phyloP scores from a whole-genome alignment of 176 grass and related monocot species.

The Musa schizocarpa region DNA sequence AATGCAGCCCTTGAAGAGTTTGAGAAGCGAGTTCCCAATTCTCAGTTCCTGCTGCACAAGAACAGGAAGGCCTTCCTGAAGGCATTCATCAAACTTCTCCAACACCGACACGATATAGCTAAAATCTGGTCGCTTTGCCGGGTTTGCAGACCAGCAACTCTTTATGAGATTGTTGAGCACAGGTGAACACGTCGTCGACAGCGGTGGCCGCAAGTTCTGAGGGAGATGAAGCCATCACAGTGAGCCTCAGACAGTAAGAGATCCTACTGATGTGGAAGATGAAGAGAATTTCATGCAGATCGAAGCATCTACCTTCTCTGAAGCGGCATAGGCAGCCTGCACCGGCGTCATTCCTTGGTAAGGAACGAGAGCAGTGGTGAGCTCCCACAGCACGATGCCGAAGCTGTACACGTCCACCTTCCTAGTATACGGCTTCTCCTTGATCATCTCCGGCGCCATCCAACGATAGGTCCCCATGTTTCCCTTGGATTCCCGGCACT shows the following conservation, averaged over 20 bases:
- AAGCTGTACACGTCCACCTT: slow-evolving; percentile 98
- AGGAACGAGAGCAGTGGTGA: slow-evolving; percentile 84
- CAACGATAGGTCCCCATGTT: slow-evolving; percentile 97
- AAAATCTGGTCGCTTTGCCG: slow-evolving; percentile 78
- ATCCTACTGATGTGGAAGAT: not conserved
- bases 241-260: not conserved
- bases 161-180: slow-evolving; percentile 84
- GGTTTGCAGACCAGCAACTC: slow-evolving; percentile 80
- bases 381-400: slow-evolving; percentile 94
- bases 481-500: slow-evolving; percentile 65
- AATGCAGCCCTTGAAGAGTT: slow-evolving; percentile 67
- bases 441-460: slow-evolving; percentile 98
- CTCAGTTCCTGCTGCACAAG: slow-evolving; percentile 68
- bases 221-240: not conserved
- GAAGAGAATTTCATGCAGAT: not conserved
- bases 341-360: slow-evolving; percentile 98
- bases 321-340: slow-evolving; percentile 86
- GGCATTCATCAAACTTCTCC: slow-evolving; percentile 86
- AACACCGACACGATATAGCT: slow-evolving; percentile 81
- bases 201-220: slow-evolving; percentile 76
- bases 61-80: slow-evolving; percentile 64
- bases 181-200: slow-evolving; percentile 67
- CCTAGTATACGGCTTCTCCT: slow-evolving; percentile 85
- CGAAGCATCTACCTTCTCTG: slow-evolving; percentile 49
- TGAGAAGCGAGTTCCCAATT: slow-evolving; percentile 50